These are phyloP conservation scores for Carex cristatella DNA, from an alignment of 176 grass and related monocot species.

Conservation along the genomic window DNA sequence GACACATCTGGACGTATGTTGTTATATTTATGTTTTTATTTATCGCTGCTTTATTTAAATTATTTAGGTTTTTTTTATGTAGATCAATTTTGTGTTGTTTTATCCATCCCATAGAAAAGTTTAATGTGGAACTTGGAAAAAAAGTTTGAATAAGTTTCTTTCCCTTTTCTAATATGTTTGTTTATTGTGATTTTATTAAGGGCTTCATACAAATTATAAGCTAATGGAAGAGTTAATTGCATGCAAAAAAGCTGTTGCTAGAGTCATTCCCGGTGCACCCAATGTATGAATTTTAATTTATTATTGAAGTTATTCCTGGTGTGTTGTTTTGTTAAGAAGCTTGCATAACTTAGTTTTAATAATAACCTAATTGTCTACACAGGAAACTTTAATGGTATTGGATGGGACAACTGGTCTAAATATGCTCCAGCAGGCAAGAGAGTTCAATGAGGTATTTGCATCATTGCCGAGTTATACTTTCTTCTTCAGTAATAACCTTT, in stretches of 20 bases:
- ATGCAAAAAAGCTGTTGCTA: slow-evolving; percentile 78
- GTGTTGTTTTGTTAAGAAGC: not conserved
- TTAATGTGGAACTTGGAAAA: not conserved
- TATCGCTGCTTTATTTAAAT: not conserved
- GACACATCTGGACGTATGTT: slow-evolving; percentile 97
- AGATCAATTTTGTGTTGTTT: not conserved
- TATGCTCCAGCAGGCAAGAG: slow-evolving; percentile 87
- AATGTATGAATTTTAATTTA: slow-evolving; percentile 47
- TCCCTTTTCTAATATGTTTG: not conserved
- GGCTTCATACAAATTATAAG: slow-evolving; percentile 96
- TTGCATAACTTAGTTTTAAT: not conserved
- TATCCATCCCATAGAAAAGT: not conserved
- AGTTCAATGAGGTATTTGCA: slow-evolving; percentile 85
- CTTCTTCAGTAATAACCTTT: not conserved
- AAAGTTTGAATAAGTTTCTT: not conserved
- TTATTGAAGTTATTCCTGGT: slow-evolving; percentile 5
- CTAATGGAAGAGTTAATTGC: slow-evolving; percentile 91
- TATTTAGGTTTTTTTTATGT: not conserved
- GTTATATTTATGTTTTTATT: slow-evolving; percentile 11
- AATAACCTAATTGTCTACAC: slow-evolving; percentile 8
- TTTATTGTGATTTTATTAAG: slow-evolving; percentile 30
- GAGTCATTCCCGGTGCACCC: slow-evolving; percentile 79
- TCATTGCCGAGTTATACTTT: not conserved
- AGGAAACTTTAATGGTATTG: slow-evolving; percentile 88
- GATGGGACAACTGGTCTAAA: slow-evolving; percentile 98